Percentiles rank a stretch among this genome's conserved stretches.
Evolutionary conservation across 176 grass and related monocot species (phyloP).

Genomic region (Saccharum spontaneum): DNA sequence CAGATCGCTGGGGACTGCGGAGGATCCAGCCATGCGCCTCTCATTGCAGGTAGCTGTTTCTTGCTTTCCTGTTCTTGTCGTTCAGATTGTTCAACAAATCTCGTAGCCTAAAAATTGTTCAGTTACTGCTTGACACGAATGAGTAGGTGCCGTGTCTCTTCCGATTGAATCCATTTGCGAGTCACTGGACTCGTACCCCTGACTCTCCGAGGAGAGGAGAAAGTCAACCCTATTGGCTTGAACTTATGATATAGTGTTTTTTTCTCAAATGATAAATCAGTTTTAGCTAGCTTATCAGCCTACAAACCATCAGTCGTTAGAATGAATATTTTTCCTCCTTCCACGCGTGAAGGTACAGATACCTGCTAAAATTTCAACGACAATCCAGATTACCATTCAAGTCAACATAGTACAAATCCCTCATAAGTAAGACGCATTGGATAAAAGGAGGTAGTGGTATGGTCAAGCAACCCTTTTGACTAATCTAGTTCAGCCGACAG

Average conservation of each 20-base stretch:
- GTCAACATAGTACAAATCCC: not conserved
- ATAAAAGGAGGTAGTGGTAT: not conserved
- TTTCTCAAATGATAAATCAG: too few relatives aligned
- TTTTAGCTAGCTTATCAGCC: too few relatives aligned
- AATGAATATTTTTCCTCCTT: not conserved
- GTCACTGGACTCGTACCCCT: too few relatives aligned
- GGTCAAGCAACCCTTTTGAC: not conserved
- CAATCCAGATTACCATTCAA: not conserved
- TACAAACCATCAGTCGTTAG: too few relatives aligned
- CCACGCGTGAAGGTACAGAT: not conserved
- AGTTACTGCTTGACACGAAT: not conserved
- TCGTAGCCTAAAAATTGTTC: not conserved
- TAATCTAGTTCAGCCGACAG: not conserved
- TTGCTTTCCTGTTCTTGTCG: not conserved
- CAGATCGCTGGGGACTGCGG: constrained; percentile 27
- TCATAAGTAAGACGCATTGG: not conserved
- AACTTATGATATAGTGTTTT: too few relatives aligned
- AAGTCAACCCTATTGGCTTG: too few relatives aligned
- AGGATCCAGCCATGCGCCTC: constrained; percentile 53
- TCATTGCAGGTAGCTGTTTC: constrained; percentile 53
- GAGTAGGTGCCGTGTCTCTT: not conserved
- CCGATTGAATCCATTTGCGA: not conserved
- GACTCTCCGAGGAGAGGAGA: too few relatives aligned
- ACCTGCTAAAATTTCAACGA: not conserved
- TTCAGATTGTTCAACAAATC: not conserved